Base-by-base conservation (phyloP, 257 asterid genomes). In the Pogostemon cablin region DNA sequence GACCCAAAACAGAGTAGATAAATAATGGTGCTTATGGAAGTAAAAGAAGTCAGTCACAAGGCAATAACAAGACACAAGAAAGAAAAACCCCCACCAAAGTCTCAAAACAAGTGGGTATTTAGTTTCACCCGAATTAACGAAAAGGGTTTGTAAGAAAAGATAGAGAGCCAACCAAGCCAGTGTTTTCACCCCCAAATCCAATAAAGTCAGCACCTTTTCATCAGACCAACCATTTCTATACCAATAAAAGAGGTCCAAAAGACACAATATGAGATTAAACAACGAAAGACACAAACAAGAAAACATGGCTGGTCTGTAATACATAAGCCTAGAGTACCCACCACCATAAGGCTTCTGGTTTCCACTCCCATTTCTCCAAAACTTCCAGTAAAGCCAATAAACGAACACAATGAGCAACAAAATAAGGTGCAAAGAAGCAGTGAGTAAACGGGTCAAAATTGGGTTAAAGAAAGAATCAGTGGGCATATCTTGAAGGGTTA, bases 71-170 rank as follows among this genome's bases (percentile, higher is more conserved):
- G 97, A 90, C 2, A 83, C 40, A 17, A 55, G 71, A 67, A 90
- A 78, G 86, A 83, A 84, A 73, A 82, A 3, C 35, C 78, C 90
- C 92, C 95, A 93, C 91, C 97, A 93, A 0, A 83, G 70, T 80
- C 95, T 93, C 48, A 90, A 55, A 72, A 68, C 83, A 62, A 81
- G 75, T 5, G 95, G 96, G 76, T 86, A 88, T 80, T 80, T 87
- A 0, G 58, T 52, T 50, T 70, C 86, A 58, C 83, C 67, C 0
- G 92, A 86, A 65, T 76, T 74, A 71, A 38, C 15, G 40, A 73
- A 65, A 59, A 43, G 85, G 65, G 72, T 49, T 47, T 79, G 81
- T 83, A 93, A 68, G 68, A 81, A 85, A 75, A 82, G 74, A 69
- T 78, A 83, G 9, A 90, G 72, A 34, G 56, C 81, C 9, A 80